phyloP scores from a whole-genome alignment of 192 early-diverging fungal species.

The Gigaspora rosea region DNA sequence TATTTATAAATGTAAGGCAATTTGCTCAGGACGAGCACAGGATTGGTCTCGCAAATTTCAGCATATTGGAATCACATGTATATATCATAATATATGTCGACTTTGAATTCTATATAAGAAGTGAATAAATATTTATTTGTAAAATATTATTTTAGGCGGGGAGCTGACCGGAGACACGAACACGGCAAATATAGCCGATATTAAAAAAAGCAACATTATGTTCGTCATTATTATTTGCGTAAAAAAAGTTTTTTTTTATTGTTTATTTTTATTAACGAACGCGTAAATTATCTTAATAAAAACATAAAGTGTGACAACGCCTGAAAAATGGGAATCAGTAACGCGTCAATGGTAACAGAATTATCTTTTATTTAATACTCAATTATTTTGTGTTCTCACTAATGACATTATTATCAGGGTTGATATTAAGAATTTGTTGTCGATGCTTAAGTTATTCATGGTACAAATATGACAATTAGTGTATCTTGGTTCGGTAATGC shows the following conservation, averaged over 20 bases:
- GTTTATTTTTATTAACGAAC: background rate
- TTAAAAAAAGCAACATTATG: conserved; percentile 46
- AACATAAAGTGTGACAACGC: conserved; percentile 61
- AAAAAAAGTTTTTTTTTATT: background rate
- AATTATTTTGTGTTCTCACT: background rate
- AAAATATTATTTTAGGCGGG: conserved; percentile 42
- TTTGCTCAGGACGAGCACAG: conserved; percentile 59
- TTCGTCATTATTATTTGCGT: background rate
- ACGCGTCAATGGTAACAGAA: conserved; percentile 59
- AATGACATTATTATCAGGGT: conserved; percentile 19
- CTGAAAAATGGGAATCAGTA: conserved; percentile 79
- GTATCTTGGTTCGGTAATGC: background rate
- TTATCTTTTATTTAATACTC: conserved; percentile 1
- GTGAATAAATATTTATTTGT: background rate
- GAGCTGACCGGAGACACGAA: conserved; percentile 72
- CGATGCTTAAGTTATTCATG: conserved; percentile 42
- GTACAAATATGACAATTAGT: conserved; percentile 20
- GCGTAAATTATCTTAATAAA: background rate
- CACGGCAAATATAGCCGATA: conserved; percentile 40
- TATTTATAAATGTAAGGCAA: conserved; percentile 31
- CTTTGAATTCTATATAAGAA: background rate
- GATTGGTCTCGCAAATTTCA: conserved; percentile 68
- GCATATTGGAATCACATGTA: conserved; percentile 48
- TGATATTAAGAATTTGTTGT: conserved; percentile 39
- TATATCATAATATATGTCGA: background rate